A percentile compares a stretch with the other conserved stretches of the same genome.
Evolutionary conservation across 176 grass and related monocot genomes (phyloP).

Genomic region (Oryza coarctata): DNA sequence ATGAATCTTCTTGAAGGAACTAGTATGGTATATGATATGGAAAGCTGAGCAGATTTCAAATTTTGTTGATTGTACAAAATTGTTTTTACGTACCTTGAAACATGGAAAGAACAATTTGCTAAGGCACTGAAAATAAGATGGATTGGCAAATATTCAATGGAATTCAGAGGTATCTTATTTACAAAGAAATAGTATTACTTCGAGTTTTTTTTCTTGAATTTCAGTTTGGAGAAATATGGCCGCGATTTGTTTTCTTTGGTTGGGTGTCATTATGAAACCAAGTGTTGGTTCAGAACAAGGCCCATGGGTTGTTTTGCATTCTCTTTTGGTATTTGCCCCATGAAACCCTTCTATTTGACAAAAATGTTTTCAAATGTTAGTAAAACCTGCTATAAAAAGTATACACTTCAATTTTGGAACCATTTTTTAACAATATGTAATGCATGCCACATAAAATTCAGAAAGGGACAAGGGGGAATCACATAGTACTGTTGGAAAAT

Average conservation of each 20-base stretch:
- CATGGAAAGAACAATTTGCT: conserved; percentile 12
- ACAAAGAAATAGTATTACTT: background rate
- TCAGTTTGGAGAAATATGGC: background rate
- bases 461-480: too few species aligned
- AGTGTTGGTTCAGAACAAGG: background rate
- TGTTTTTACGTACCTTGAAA: background rate
- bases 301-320: background rate
- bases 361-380: background rate
- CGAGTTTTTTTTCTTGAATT: background rate
- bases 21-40: conserved; percentile 1
- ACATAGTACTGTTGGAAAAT: background rate
- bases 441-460: background rate
- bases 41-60: conserved; percentile 1
- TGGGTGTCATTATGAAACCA: background rate
- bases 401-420: background rate
- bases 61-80: background rate
- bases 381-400: background rate
- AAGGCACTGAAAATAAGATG: background rate
- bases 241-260: background rate
- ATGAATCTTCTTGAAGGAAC: background rate
- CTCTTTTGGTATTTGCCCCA: background rate
- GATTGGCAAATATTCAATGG: background rate
- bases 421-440: background rate
- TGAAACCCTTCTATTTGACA: background rate
- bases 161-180: background rate